A percentile compares a stretch with the other conserved stretches of the same genome.
Conservation (phyloP, 768 basidiomycete genomes). For the Pulveroboletus frians region DNA sequence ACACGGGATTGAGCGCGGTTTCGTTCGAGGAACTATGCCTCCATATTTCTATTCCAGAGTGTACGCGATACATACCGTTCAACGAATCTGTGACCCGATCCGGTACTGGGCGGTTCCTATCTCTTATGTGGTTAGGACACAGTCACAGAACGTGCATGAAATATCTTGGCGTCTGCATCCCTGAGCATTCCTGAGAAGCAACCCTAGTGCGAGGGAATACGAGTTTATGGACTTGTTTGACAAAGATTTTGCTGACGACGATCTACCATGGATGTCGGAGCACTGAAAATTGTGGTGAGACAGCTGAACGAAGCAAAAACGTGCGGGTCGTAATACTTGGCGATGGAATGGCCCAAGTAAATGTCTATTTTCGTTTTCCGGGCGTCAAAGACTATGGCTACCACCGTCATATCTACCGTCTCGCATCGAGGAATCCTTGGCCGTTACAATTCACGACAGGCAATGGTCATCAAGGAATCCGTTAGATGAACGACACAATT, state of each 20-base stretch:
- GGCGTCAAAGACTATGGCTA: not conserved
- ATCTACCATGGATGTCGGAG: conserved; percentile 44
- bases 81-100: conserved; percentile 34
- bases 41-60: conserved; percentile 2
- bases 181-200: conserved; percentile 61
- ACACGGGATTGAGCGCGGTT: conserved; percentile 40
- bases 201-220: conserved; percentile 37
- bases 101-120: conserved; percentile 41
- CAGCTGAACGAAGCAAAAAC: conserved; percentile 38
- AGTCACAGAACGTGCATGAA: conserved; percentile 53
- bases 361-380: conserved; percentile 14
- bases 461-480: conserved; percentile 20
- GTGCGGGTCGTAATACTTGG: conserved; percentile 53
- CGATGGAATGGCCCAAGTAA: conserved; percentile 36
- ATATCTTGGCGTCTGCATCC: conserved; percentile 54
- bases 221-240: conserved; percentile 46
- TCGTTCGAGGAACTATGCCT: not conserved
- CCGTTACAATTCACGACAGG: conserved; percentile 30
- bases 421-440: conserved; percentile 57
- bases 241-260: conserved; percentile 50
- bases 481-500: not conserved
- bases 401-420: conserved; percentile 54
- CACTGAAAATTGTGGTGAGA: not conserved
- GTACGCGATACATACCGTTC: conserved; percentile 54
- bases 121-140: too few species aligned